Conservation (phyloP, 2,329 filamentous ascomycete species). For the Diplocarpon rosae region DNA sequence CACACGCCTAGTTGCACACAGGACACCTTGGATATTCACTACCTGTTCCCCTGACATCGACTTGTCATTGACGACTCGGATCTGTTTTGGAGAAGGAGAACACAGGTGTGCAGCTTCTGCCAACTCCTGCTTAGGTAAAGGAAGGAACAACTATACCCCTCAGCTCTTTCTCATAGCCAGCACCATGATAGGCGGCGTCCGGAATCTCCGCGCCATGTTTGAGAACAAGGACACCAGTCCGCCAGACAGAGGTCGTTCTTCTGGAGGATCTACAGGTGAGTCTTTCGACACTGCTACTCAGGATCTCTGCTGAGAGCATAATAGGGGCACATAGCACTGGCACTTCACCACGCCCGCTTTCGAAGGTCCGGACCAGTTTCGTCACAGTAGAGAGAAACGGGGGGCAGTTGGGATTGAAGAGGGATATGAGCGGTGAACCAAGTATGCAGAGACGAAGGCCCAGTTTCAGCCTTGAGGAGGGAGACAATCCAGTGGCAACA, state of each 20-base stretch:
- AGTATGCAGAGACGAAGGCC: slow-evolving; percentile 21
- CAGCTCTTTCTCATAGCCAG: not conserved
- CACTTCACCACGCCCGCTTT: slow-evolving; percentile 52
- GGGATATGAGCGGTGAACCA: slow-evolving; percentile 24
- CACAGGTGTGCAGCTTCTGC: not conserved
- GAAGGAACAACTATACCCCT: not conserved
- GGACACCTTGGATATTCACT: not conserved
- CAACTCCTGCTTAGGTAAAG: not conserved
- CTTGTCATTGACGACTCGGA: not conserved
- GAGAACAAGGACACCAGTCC: slow-evolving; percentile 46
- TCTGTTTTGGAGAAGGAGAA: not conserved
- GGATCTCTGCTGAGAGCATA: slow-evolving; percentile 14
- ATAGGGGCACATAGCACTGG: slow-evolving; percentile 18
- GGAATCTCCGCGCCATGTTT: slow-evolving; percentile 72
- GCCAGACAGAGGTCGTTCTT: slow-evolving; percentile 56
- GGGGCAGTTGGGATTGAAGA: slow-evolving; percentile 33
- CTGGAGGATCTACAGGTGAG: slow-evolving; percentile 40
- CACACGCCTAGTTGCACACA: not conserved
- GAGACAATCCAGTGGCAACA: slow-evolving; percentile 15
- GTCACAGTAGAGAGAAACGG: slow-evolving; percentile 52
- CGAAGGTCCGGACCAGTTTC: slow-evolving; percentile 66
- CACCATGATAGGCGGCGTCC: slow-evolving; percentile 17
- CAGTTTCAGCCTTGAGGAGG: slow-evolving; percentile 24
- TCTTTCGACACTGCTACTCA: slow-evolving; percentile 4
- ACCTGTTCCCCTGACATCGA: not conserved